These are phyloP conservation scores for Alternaria metachromatica DNA, from an alignment of 2,329 filamentous ascomycete species.

Conservation along the genomic window DNA sequence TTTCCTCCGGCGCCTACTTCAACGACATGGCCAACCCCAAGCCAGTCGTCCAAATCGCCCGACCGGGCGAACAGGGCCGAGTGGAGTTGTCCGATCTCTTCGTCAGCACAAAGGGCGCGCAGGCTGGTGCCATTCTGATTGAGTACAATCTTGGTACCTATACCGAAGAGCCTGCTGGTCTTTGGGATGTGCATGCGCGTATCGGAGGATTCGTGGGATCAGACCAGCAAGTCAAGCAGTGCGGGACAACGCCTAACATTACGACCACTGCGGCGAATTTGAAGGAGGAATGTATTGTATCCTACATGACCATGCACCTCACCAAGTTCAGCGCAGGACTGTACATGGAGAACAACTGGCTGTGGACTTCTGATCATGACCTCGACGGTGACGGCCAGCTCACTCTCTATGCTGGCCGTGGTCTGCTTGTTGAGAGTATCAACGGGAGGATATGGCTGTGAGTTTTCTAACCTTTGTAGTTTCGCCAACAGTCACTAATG, in stretches of 20 bases:
- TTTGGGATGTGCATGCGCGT: constrained; percentile 89
- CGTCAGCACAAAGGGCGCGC: constrained; percentile 70
- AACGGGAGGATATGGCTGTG: constrained; percentile 51
- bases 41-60: constrained; percentile 72
- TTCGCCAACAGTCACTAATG: constrained; percentile 5
- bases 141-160: constrained; percentile 71
- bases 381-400: constrained; percentile 75
- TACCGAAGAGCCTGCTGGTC: constrained; percentile 67
- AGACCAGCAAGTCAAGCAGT: constrained; percentile 75
- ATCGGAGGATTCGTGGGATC: constrained; percentile 83
- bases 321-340: constrained; percentile 62
- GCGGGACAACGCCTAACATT: constrained; percentile 73
- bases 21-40: constrained; percentile 61
- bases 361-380: constrained; percentile 84
- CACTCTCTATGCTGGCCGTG: constrained; percentile 85
- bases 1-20: constrained; percentile 69
- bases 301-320: constrained; percentile 64
- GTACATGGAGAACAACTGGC: constrained; percentile 90
- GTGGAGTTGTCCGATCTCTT: constrained; percentile 77
- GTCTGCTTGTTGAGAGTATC: constrained; percentile 71
- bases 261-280: constrained; percentile 58
- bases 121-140: constrained; percentile 72
- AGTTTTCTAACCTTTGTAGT: constrained; percentile 65
- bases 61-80: constrained; percentile 66
- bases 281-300: constrained; percentile 71